Percentiles rank a stretch among this genome's conserved stretches.
Evolutionary conservation across 78 protist genomes (phyloP).

Genomic region (Tieghemostelium lacteum): DNA sequence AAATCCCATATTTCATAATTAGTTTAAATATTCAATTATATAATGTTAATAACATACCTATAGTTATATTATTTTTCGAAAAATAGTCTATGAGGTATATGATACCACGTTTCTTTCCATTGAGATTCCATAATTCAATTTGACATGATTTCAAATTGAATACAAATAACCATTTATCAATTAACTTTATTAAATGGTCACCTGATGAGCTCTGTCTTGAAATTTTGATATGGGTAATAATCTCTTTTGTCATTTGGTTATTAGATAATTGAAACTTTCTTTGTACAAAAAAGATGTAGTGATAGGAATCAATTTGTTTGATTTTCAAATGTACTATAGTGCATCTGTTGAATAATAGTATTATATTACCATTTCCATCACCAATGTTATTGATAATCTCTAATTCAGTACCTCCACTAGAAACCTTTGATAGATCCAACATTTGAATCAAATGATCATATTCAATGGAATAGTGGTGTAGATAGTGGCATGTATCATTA

Average conservation of each 20-base stretch:
- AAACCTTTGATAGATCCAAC: background rate
- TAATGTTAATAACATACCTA: background rate
- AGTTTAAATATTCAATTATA: background rate
- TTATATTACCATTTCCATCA: constrained; percentile 19
- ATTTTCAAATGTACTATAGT: constrained; percentile 19
- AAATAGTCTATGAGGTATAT: background rate
- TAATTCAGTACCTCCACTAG: constrained; percentile 6
- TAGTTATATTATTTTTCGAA: background rate
- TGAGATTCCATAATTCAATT: constrained; percentile 39
- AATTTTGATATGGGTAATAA: background rate
- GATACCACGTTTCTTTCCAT: constrained; percentile 54
- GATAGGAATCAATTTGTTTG: constrained; percentile 17
- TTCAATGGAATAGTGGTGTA: background rate
- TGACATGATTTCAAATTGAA: constrained; percentile 16
- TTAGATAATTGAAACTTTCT: constrained; percentile 18
- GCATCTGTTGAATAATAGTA: background rate
- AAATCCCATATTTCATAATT: no score
- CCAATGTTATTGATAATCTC: constrained; percentile 2
- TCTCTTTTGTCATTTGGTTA: background rate
- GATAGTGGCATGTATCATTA: no score
- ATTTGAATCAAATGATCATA: background rate
- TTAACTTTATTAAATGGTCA: background rate
- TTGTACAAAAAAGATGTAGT: constrained; percentile 21
- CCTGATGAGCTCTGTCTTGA: background rate
- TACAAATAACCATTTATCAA: constrained; percentile 64